Conservation (phyloP, 1,284 basidiomycete species). For the Puccinia horiana region DNA sequence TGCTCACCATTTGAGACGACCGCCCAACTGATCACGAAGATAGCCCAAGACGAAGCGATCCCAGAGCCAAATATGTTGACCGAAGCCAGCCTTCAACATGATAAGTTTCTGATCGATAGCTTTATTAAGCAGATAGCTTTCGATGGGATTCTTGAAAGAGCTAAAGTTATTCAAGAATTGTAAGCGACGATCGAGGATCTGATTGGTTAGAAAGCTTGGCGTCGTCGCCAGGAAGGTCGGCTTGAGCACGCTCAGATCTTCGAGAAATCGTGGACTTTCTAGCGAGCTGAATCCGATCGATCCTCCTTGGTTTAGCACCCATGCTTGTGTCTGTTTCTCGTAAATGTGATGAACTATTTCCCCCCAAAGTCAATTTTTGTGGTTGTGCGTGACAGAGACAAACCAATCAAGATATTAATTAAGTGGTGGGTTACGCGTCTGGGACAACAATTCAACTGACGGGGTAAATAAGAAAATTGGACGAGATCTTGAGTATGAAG, state of each 20-base stretch:
- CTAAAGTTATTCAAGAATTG: constrained; percentile 32
- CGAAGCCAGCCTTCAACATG: constrained; percentile 29
- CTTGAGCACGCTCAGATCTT: constrained; percentile 38
- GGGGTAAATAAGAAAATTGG: constrained; percentile 47
- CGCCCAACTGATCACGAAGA: constrained; percentile 36
- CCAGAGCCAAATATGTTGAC: constrained; percentile 47
- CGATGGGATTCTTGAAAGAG: constrained; percentile 27
- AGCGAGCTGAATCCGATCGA: constrained; percentile 38
- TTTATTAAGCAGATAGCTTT: constrained; percentile 44
- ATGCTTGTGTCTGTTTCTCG: constrained; percentile 44
- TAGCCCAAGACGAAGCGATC: constrained; percentile 40
- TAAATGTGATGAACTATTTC: constrained; percentile 38
- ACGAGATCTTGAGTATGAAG: constrained; percentile 28
- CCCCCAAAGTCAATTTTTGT: neutral
- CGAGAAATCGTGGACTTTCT: constrained; percentile 11
- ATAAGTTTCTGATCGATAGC: constrained; percentile 39
- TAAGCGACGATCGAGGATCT: constrained; percentile 29
- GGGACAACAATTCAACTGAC: constrained; percentile 15
- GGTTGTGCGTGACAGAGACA: neutral
- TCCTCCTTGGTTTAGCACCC: constrained; percentile 23
- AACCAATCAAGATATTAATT: neutral
- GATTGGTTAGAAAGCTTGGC: constrained; percentile 24
- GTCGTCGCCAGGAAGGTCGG: constrained; percentile 37
- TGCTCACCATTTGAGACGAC: constrained; percentile 37
- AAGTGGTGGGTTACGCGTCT: neutral